Evolutionary conservation across 352 stramenopile species (phyloP), one percentile per base, ranked within the genome.

Genomic region (Pythium aristosporum): DNA sequence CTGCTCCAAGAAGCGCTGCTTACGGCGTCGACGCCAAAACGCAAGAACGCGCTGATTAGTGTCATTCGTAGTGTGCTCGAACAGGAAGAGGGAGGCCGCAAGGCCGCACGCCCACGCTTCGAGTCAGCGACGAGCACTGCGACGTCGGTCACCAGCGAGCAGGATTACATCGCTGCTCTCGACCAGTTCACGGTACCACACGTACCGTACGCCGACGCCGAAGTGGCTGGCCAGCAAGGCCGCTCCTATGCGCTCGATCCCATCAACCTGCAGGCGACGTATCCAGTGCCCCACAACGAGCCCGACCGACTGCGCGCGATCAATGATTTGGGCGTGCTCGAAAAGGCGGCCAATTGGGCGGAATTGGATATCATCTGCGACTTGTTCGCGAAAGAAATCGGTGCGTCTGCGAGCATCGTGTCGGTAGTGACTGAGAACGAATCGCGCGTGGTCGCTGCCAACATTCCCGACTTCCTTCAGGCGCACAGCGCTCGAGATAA

Each of bases 351-450:
- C 10, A 61, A 76, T 16, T 69, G 77, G 21, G 75, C 80, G 12
- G 82, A 91, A 51, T 72, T 91, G 11, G 73, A 82, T 18, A 84
- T 88, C 54, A 82, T 91, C 52, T 91, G 82, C 63, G 74, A 70
- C 8, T 53, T 91, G 51, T 79, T 76, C 21, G 64, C 67, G 2
- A 80, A 76, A 41, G 77, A 89, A 57, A 69, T 91, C 9, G 67
- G 64, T 21, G 87, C 77, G 51, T 69, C 68, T 8, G 68, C 76
- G 15, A 85, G 69, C 58, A 74, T 81, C 58, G 73, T 91, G 64
- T 88, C 77, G 46, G 60, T 91, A 44, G 71, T 91, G 37, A 74
- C 79, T 20, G 62, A 68, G 9, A 57, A 82, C 20, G 53, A 77
- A 15, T 49, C 77, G 49, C 65, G 80, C 61, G 75, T 88, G 21